Base-by-base conservation (phyloP, 768 basidiomycete species). In the Boletus reticulatus region DNA sequence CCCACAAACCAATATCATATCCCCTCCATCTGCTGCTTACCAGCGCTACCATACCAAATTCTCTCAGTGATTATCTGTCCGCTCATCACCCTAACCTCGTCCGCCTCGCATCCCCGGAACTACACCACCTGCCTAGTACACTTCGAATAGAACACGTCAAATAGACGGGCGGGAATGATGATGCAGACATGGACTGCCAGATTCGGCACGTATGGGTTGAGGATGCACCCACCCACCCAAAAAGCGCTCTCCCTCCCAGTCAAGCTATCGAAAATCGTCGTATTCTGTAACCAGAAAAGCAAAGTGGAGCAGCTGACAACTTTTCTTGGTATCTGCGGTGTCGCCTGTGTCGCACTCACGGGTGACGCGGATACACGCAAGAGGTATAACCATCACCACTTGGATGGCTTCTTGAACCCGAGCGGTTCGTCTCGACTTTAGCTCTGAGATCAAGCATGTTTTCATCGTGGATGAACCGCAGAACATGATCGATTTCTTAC, bases 401-500 rank as follows among this genome's bases (percentile, higher is more conserved):
- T 94, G n/a, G 79, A 82, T 27, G 84, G 83, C 10, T 95, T 38
- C 77, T n/a, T n/a, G n/a, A n/a, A n/a, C n/a, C n/a, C n/a, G n/a
- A n/a, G n/a, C n/a, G n/a, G n/a, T n/a, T n/a, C n/a, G n/a, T 2
- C 80, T 96, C 2, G 94, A 97, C 69, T 97, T 97, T 64, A 76
- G 84, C 14, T 85, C 92, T 0, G 74, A 75, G 6, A 83, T 96
- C 61, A 79, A 81, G 58, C 85, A 94, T 63, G 89, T 96, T 3
- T 88, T 97, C 69, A 87, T 96, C 60, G 79, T 91, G 20, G 94
- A 96, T 62, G 84, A 89, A 65, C 94, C 94, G 19, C 76, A 89
- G 61, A 95, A 93, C 67, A 89, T 89, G 79, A 80, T 95, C 39
- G 94, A 97, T 70, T 95, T 96, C 68, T 69, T 97, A 56, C 94